These are phyloP conservation scores for Metschnikowia aberdeeniae DNA, from an alignment of 805 yeast species.

Conservation along the genomic window DNA sequence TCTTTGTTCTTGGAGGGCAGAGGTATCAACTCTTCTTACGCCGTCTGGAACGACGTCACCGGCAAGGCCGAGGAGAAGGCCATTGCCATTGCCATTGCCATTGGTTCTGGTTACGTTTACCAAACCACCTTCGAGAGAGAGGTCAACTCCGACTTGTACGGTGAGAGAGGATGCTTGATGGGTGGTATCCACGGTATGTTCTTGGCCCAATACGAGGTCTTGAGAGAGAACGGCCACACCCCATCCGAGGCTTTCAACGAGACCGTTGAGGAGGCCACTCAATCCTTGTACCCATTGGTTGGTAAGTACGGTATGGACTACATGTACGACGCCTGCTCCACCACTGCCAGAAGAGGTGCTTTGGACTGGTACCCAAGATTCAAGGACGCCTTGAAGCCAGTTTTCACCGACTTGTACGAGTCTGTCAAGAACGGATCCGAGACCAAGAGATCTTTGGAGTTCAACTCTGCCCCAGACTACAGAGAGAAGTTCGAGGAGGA, in stretches of 20 bases:
- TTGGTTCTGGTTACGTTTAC: constrained; percentile 99
- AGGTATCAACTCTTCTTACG: constrained; percentile 99
- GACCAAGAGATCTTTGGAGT: constrained; percentile 96
- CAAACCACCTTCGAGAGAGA: constrained; percentile 99
- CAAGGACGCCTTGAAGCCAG: constrained; percentile 98
- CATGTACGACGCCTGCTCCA: constrained; percentile 99
- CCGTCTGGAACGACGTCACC: constrained; percentile 98
- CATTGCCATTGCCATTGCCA: constrained; percentile 96
- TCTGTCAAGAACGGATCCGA: constrained; percentile 94
- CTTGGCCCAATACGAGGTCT: constrained; percentile 99
- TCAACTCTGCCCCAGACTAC: constrained; percentile 98
- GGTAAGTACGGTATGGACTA: constrained; percentile 99
- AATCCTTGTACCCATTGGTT: constrained; percentile 96
- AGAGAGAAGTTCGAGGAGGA: constrained; percentile 93
- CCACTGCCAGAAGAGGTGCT: constrained; percentile 99
- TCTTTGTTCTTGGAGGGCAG: constrained; percentile 99
- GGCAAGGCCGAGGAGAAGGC: constrained; percentile 99
- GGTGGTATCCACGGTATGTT: constrained; percentile 99
- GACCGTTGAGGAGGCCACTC: constrained; percentile 99
- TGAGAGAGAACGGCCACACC: constrained; percentile 99
- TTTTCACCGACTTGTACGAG: constrained; percentile 92
- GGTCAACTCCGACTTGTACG: constrained; percentile 98
- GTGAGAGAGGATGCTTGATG: constrained; percentile 99
- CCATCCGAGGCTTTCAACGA: constrained; percentile 99
- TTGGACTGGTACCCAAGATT: constrained; percentile 99